Evolutionary conservation across 345 rosid species (phyloP).

Genomic region (Viola odorata): DNA sequence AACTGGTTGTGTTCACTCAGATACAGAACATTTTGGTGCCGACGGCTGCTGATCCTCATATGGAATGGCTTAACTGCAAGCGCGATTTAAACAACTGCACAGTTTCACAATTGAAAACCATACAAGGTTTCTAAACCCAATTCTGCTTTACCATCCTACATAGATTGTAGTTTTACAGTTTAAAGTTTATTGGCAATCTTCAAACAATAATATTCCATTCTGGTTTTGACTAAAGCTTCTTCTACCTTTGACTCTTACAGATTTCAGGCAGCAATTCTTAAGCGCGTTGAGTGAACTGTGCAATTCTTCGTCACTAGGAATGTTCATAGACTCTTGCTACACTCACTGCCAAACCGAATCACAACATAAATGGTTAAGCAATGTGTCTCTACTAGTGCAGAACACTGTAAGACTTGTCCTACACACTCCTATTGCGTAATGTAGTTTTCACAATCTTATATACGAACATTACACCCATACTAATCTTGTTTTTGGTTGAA

Average conservation of each 20-base stretch:
- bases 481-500: constrained; percentile 35
- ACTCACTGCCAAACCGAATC: constrained; percentile 83
- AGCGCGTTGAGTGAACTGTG: constrained; percentile 42
- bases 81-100: constrained; percentile 58
- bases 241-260: constrained; percentile 28
- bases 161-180: background rate
- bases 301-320: constrained; percentile 57
- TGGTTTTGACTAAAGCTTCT: background rate
- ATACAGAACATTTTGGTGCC: constrained; percentile 83
- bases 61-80: constrained; percentile 78
- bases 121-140: constrained; percentile 46
- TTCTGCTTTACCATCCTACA: too few relatives aligned
- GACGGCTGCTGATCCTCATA: constrained; percentile 66
- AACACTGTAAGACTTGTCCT: constrained; percentile 34
- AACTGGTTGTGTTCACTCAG: constrained; percentile 26
- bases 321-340: constrained; percentile 79
- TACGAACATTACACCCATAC: background rate
- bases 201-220: background rate
- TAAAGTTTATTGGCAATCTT: background rate
- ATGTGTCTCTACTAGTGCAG: constrained; percentile 53
- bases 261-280: constrained; percentile 64
- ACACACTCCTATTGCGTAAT: background rate
- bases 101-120: constrained; percentile 46
- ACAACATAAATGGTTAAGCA: constrained; percentile 72
- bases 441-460: background rate